phyloP scores from a whole-genome alignment of 768 basidiomycete species.

The Fistulinella prunicolor region DNA sequence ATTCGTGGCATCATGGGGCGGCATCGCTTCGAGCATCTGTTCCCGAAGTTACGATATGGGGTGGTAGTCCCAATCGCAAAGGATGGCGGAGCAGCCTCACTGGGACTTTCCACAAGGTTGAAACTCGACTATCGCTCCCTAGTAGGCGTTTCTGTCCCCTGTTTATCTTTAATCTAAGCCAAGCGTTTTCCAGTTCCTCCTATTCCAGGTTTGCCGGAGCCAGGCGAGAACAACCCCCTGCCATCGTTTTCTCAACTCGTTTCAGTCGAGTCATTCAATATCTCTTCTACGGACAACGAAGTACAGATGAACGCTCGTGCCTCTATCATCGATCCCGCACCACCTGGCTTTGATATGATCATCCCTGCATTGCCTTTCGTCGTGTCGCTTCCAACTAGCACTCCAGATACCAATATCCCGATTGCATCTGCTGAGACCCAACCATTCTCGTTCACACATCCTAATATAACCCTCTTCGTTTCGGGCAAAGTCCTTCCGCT shows the following conservation, averaged over 20 bases:
- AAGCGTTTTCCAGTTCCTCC: constrained; percentile 49
- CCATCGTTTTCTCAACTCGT: constrained; percentile 60
- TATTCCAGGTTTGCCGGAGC: constrained; percentile 63
- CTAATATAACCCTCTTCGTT: constrained; percentile 61
- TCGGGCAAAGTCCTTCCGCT: constrained; percentile 58
- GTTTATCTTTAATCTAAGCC: constrained; percentile 3
- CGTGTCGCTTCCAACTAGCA: constrained; percentile 45
- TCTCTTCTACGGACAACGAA: constrained; percentile 35
- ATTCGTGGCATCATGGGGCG: constrained; percentile 56
- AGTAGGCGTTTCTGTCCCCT: constrained; percentile 40
- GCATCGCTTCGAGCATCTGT: constrained; percentile 45
- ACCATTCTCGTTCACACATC: constrained; percentile 61
- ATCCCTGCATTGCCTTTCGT: constrained; percentile 61
- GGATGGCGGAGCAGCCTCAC: constrained; percentile 47
- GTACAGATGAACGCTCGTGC: constrained; percentile 51
- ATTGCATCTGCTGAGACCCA: constrained; percentile 54
- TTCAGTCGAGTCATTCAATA: constrained; percentile 55
- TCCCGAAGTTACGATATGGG: constrained; percentile 44
- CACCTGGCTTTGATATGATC: constrained; percentile 46
- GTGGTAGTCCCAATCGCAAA: constrained; percentile 42
- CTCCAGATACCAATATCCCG: constrained; percentile 32
- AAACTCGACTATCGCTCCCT: constrained; percentile 46
- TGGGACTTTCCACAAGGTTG: constrained; percentile 43
- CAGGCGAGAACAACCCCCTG: constrained; percentile 47
- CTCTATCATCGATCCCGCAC: constrained; percentile 56